These are phyloP conservation scores for Moniliella sp. DNA, from an alignment of 1,284 basidiomycete genomes.

Conservation along the genomic window DNA sequence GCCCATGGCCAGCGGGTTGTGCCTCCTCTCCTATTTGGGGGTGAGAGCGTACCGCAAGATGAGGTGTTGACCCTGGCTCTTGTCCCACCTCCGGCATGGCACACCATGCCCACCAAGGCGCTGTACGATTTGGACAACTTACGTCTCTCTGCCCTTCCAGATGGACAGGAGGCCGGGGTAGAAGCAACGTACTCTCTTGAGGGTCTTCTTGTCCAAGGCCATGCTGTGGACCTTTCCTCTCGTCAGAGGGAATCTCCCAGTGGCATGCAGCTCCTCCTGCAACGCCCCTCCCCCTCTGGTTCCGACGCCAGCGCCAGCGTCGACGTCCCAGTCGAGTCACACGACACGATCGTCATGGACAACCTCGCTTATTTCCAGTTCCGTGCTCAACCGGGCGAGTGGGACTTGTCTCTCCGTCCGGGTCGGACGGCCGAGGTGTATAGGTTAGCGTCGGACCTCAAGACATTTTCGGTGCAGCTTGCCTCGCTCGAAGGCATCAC, in stretches of 20 bases:
- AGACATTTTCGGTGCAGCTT: slow-evolving; percentile 36
- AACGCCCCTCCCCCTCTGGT: slow-evolving; percentile 54
- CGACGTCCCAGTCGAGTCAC: slow-evolving; percentile 52
- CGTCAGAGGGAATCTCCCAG: slow-evolving; percentile 58
- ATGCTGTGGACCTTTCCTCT: slow-evolving; percentile 54
- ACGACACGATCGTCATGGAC: slow-evolving; percentile 49
- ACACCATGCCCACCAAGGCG: slow-evolving; percentile 68
- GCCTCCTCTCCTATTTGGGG: slow-evolving; percentile 9
- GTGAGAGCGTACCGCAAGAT: slow-evolving; percentile 37
- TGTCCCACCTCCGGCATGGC: slow-evolving; percentile 72
- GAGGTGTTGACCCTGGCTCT: slow-evolving; percentile 74
- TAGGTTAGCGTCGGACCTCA: slow-evolving; percentile 50
- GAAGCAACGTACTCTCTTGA: slow-evolving; percentile 67
- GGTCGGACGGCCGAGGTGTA: slow-evolving; percentile 81
- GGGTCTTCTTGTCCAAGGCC: slow-evolving; percentile 76
- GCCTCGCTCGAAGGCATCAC: slow-evolving; percentile 70
- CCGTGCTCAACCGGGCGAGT: slow-evolving; percentile 71
- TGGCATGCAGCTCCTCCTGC: slow-evolving; percentile 36
- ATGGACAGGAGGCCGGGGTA: slow-evolving; percentile 40
- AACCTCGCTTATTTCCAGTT: slow-evolving; percentile 93
- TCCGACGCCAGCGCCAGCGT: slow-evolving; percentile 79
- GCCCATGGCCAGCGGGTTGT: slow-evolving; percentile 34
- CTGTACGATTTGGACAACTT: slow-evolving; percentile 89
- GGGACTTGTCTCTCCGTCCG: slow-evolving; percentile 56
- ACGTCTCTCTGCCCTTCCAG: slow-evolving; percentile 49